A percentile compares a stretch with the other conserved stretches of the same genome.
These are phyloP conservation scores for Moricandia moricandioides DNA, from an alignment of 345 rosid species.

Conservation along the genomic window DNA sequence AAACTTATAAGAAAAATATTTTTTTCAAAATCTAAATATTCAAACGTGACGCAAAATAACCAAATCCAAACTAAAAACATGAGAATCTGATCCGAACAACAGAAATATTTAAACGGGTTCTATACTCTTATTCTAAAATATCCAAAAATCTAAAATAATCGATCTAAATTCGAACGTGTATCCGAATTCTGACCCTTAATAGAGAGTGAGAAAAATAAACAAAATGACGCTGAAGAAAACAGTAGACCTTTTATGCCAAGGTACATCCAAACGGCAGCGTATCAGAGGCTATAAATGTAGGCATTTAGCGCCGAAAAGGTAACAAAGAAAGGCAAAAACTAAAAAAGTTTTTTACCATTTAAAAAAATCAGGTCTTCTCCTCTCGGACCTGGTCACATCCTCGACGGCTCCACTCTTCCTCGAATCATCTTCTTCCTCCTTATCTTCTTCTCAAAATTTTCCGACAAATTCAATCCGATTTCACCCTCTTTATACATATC, in stretches of 20 bases:
- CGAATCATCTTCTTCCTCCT: background rate
- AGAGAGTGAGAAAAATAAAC: background rate
- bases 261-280: background rate
- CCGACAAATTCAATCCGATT: background rate
- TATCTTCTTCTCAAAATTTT: background rate
- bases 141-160: too few species aligned
- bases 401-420: constrained; percentile 31
- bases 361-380: constrained; percentile 3
- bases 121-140: too few species aligned
- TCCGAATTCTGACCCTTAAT: too few species aligned
- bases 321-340: background rate
- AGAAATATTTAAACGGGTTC: too few species aligned
- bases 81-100: too few species aligned
- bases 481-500: background rate
- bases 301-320: constrained; percentile 29
- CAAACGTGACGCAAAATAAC: too few species aligned
- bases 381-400: constrained; percentile 23
- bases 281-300: constrained; percentile 10
- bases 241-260: background rate
- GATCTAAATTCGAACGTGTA: too few species aligned
- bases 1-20: too few species aligned
- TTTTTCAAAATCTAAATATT: too few species aligned
- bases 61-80: too few species aligned
- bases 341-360: constrained; percentile 6
- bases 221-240: background rate